Conservation (phyloP, 345 rosid species). For the Corchorus capsularis region DNA sequence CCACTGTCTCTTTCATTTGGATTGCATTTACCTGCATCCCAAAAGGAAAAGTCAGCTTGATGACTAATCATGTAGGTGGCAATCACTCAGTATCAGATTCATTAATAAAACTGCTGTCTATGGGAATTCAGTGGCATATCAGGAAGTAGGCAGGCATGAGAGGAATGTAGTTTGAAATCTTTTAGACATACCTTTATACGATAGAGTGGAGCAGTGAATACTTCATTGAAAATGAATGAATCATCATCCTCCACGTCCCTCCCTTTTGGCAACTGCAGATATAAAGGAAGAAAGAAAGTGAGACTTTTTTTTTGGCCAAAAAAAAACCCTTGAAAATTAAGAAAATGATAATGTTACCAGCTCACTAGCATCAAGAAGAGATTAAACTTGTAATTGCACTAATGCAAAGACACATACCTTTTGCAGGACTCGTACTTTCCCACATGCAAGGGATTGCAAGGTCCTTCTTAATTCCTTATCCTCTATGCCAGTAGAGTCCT, state of each 20-base stretch:
- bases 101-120: neutral
- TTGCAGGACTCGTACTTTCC: conserved; percentile 90
- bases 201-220: conserved; percentile 77
- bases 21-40: conserved; percentile 90
- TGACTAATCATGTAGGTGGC: neutral
- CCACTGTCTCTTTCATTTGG: conserved; percentile 99
- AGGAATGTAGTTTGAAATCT: neutral
- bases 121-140: neutral
- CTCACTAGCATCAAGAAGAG: neutral
- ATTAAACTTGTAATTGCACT: neutral
- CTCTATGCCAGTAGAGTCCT: conserved; percentile 90
- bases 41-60: conserved; percentile 4
- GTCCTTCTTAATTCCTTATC: conserved; percentile 95
- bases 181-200: conserved; percentile 67
- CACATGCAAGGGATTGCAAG: conserved; percentile 96
- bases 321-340: too few relatives aligned
- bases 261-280: conserved; percentile 79
- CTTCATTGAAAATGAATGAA: conserved; percentile 80
- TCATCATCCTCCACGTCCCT: conserved; percentile 93
- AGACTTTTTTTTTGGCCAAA: too few relatives aligned
- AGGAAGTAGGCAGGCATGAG: neutral
- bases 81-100: neutral
- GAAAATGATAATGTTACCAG: neutral
- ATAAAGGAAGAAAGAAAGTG: neutral
- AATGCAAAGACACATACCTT: conserved; percentile 50